These are phyloP conservation scores for Cercis canadensis DNA, from an alignment of 306 rosid species.

Conservation along the genomic window DNA sequence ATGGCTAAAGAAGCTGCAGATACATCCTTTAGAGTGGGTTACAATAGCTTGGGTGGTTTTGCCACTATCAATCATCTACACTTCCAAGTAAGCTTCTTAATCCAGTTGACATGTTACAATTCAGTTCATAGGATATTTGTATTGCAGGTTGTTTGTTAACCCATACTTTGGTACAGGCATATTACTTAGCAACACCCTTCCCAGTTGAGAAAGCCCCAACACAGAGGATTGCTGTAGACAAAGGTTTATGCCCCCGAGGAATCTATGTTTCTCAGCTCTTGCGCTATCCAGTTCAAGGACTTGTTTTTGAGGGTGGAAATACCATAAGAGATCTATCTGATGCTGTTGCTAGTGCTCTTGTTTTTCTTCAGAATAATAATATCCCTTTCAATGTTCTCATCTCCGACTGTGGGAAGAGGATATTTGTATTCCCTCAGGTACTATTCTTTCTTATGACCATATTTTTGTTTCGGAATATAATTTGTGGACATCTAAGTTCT, in stretches of 20 bases:
- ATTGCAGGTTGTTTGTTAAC: background rate
- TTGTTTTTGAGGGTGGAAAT: conserved; percentile 72
- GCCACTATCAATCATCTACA: conserved; percentile 88
- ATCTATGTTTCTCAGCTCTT: conserved; percentile 56
- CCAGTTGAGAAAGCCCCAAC: conserved; percentile 75
- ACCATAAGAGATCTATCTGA: conserved; percentile 52
- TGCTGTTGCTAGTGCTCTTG: conserved; percentile 62
- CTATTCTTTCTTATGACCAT: conserved; percentile 3
- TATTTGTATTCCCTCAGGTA: conserved; percentile 51
- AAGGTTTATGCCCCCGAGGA: conserved; percentile 35
- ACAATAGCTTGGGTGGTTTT: conserved; percentile 85
- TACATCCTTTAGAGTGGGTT: conserved; percentile 73
- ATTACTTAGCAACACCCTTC: conserved; percentile 66
- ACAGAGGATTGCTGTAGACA: conserved; percentile 43
- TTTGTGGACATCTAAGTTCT: background rate
- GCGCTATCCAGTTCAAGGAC: conserved; percentile 72
- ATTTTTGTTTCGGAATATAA: background rate
- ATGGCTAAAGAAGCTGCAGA: conserved; percentile 71
- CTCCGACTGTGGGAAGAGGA: conserved; percentile 66
- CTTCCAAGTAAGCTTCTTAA: conserved; percentile 61
- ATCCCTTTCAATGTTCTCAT: conserved; percentile 76
- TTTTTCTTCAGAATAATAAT: conserved; percentile 73
- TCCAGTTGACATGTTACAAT: background rate
- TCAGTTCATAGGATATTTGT: background rate
- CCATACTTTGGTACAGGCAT: conserved; percentile 53